A percentile compares a stretch with the other conserved stretches of the same genome.
phyloP scores from a whole-genome alignment of 225 moss, liverwort and hornwort species.

The Bryum argenteum region DNA sequence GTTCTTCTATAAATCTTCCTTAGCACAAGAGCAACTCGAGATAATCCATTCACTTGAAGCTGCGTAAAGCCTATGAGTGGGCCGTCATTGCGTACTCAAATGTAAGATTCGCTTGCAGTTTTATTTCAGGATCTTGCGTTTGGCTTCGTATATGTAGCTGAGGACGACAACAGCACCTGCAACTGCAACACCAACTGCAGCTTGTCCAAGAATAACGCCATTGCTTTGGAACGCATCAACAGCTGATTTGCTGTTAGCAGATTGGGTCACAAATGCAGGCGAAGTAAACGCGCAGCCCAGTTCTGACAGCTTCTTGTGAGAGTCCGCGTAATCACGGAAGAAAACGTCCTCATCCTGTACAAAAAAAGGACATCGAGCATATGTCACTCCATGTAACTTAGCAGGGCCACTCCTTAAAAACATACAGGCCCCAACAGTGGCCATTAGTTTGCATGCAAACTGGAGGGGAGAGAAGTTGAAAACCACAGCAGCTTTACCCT shows the following conservation, averaged over 20 bases:
- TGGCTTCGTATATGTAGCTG: slow-evolving; percentile 81
- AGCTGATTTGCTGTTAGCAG: slow-evolving; percentile 52
- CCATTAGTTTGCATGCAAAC: background rate
- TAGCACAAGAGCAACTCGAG: background rate
- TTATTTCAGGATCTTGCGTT: slow-evolving; percentile 68
- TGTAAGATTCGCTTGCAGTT: background rate
- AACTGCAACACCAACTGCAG: slow-evolving; percentile 81
- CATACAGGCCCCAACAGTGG: background rate
- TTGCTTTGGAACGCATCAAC: slow-evolving; percentile 54
- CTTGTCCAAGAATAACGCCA: slow-evolving; percentile 72
- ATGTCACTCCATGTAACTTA: slow-evolving; percentile 2
- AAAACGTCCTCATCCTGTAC: slow-evolving; percentile 87
- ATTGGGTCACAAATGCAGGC: slow-evolving; percentile 55
- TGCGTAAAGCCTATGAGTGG: slow-evolving; percentile 8
- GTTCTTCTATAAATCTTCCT: background rate
- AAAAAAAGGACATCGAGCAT: background rate
- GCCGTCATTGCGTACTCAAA: slow-evolving; percentile 1
- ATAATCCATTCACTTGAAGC: slow-evolving; percentile 13
- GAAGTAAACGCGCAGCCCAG: slow-evolving; percentile 73
- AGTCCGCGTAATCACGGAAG: slow-evolving; percentile 72
- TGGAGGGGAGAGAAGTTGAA: slow-evolving; percentile 16
- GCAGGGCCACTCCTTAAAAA: background rate
- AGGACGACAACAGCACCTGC: slow-evolving; percentile 75
- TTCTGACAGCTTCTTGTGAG: slow-evolving; percentile 90
- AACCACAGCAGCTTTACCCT: slow-evolving; percentile 52